phyloP scores from a whole-genome alignment of 352 stramenopile species.

The Pythium dissimile region DNA sequence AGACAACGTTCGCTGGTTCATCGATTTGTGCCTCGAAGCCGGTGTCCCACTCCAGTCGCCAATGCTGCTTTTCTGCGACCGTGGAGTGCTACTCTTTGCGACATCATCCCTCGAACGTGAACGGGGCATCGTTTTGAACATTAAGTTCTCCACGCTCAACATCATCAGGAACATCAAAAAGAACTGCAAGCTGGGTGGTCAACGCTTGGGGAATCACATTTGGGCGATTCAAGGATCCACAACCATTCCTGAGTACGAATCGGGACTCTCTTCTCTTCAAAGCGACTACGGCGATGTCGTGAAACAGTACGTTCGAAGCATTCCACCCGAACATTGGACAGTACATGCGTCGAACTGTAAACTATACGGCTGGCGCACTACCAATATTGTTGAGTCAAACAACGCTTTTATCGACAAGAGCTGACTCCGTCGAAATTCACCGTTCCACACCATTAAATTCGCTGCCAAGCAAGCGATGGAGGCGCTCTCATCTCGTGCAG shows the following conservation, averaged over 20 bases:
- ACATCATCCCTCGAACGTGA: not conserved
- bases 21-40: not conserved
- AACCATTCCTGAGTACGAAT: not conserved
- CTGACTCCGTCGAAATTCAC: not conserved
- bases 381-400: constrained; percentile 1
- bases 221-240: not conserved
- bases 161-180: constrained; percentile 4
- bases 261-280: not conserved
- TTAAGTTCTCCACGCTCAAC: not conserved
- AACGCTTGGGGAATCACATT: not conserved
- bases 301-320: not conserved
- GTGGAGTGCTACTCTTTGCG: not conserved
- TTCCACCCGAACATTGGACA: not conserved
- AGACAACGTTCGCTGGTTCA: not conserved
- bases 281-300: not conserved
- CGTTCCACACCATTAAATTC: not conserved
- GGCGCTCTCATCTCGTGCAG: not conserved
- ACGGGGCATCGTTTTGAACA: not conserved
- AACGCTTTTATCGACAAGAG: not conserved
- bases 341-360: not conserved
- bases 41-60: not conserved
- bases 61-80: not conserved
- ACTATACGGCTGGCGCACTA: not conserved
- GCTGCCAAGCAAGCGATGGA: not conserved
- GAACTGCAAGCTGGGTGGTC: not conserved